Percentiles rank a stretch among this genome's conserved stretches.
These are phyloP conservation scores for Anisodus tanguticus DNA, from an alignment of 257 asterid genomes.

Conservation along the genomic window DNA sequence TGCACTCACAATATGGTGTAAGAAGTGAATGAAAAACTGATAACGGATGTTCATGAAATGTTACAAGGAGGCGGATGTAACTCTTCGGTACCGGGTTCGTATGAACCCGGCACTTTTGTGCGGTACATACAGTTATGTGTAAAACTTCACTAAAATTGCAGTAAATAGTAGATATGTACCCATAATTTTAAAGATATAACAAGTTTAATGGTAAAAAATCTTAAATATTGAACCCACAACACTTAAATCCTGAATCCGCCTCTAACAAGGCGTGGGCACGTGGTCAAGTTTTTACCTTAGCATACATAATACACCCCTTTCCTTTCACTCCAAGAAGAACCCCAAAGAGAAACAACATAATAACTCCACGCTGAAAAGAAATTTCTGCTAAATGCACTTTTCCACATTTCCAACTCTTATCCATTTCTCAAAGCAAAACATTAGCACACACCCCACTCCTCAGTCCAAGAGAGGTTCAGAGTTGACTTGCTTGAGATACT, in stretches of 20 bases:
- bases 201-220: no score
- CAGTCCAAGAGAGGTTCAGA: not conserved
- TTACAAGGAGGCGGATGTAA: not conserved
- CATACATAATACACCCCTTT: not conserved
- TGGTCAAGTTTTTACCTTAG: not conserved
- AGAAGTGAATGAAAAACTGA: not conserved
- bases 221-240: no score
- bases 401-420: not conserved
- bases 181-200: no score
- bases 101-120: no score
- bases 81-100: no score
- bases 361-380: not conserved
- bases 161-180: no score
- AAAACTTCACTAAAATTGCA: no score
- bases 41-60: constrained; percentile 8
- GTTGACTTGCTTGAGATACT: constrained; percentile 1
- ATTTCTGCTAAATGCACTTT: not conserved
- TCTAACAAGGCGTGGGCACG: no score
- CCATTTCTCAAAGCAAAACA: constrained; percentile 8
- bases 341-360: not conserved
- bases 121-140: no score
- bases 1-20: not conserved
- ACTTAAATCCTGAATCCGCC: no score
- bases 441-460: not conserved
- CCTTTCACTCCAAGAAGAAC: not conserved